These are phyloP conservation scores for Pyrenophora graminea DNA, from an alignment of 2,329 filamentous ascomycete species.

Conservation along the genomic window DNA sequence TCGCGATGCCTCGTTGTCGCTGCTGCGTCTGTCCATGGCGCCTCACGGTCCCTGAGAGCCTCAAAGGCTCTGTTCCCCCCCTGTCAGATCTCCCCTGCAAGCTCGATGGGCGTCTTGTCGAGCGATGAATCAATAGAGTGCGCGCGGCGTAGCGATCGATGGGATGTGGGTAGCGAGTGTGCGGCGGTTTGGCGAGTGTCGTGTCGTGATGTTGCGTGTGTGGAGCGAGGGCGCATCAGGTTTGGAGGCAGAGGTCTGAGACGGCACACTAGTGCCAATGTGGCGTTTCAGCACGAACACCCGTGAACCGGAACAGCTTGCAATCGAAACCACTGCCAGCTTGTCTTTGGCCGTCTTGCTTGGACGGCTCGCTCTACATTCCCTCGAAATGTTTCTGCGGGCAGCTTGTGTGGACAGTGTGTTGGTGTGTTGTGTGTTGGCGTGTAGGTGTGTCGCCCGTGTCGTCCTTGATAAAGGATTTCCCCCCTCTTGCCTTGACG, in stretches of 20 bases:
- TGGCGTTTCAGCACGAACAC: conserved; percentile 36
- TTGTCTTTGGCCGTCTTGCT: no score
- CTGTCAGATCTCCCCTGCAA: conserved; percentile 27
- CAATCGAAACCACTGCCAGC: not conserved
- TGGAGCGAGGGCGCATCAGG: conserved; percentile 19
- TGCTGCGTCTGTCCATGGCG: conserved; percentile 48
- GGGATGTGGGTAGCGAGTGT: conserved; percentile 26
- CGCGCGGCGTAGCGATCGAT: conserved; percentile 16
- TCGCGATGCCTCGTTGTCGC: conserved; percentile 32
- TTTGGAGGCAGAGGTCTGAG: conserved; percentile 32
- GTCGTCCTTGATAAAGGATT: no score
- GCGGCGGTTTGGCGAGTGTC: conserved; percentile 23
- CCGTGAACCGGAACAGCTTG: conserved; percentile 14
- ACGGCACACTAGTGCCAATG: conserved; percentile 10
- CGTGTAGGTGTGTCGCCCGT: no score
- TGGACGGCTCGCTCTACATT: no score
- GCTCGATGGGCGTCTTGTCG: conserved; percentile 16
- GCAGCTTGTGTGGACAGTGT: no score
- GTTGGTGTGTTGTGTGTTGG: no score
- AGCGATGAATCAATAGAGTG: conserved; percentile 12
- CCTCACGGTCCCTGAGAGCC: conserved; percentile 37
- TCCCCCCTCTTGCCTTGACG: no score
- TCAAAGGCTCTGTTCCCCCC: conserved; percentile 31
- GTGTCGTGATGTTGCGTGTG: conserved; percentile 26
- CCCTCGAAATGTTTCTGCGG: no score